These are phyloP conservation scores for Farysia itapuensis DNA, from an alignment of 1,284 basidiomycete species.

Conservation along the genomic window DNA sequence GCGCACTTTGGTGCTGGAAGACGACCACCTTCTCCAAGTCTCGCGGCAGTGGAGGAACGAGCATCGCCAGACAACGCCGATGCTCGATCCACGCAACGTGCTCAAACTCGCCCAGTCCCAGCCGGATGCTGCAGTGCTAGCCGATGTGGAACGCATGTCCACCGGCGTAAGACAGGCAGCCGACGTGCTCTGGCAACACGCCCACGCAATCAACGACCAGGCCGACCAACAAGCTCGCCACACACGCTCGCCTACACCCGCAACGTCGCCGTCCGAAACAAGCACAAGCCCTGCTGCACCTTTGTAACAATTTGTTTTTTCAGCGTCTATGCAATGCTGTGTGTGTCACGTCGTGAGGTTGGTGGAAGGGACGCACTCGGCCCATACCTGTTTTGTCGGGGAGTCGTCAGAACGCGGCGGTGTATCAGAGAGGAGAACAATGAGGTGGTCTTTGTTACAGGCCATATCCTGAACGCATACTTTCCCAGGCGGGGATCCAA, in stretches of 20 bases:
- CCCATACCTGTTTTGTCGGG: too few species aligned
- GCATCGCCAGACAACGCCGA: background rate
- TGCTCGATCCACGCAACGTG: background rate
- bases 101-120: background rate
- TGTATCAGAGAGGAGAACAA: conserved; percentile 11
- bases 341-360: too few species aligned
- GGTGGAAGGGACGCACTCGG: too few species aligned
- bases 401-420: too few species aligned
- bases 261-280: too few species aligned
- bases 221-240: background rate
- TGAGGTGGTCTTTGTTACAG: conserved; percentile 15
- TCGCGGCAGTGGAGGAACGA: conserved; percentile 1
- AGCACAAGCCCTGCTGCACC: too few species aligned
- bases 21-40: conserved; percentile 7
- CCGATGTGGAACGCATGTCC: background rate
- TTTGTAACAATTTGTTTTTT: too few species aligned
- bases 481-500: too few species aligned
- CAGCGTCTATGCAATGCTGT: too few species aligned
- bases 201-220: background rate
- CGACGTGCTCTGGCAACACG: background rate
- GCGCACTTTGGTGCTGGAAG: conserved; percentile 7
- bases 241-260: too few species aligned
- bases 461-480: background rate
- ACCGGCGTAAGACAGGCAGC: background rate
- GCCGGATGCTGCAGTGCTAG: background rate